Evolutionary conservation across 495 filamentous ascomycete species (phyloP).

Genomic region (Penicillium malachiteum): DNA sequence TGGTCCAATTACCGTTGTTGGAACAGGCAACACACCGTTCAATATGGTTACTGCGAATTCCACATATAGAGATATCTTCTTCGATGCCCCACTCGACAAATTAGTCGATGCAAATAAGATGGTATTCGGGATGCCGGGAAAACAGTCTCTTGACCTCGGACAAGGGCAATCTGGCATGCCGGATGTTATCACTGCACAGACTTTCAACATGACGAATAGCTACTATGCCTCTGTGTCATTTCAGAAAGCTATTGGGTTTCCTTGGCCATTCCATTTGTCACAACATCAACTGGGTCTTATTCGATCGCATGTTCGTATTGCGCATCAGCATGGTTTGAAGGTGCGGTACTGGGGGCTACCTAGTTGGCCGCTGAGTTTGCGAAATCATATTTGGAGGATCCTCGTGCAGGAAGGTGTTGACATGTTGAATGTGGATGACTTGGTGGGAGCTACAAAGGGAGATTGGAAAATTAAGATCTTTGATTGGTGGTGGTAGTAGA

Average conservation of each 20-base stretch:
- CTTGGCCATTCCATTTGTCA: conserved; percentile 42
- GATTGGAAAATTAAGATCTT: conserved; percentile 44
- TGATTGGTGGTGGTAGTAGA: conserved; percentile 35
- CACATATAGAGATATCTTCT: conserved; percentile 59
- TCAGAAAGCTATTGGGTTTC: conserved; percentile 35
- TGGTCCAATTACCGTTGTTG: conserved; percentile 73
- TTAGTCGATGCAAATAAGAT: conserved; percentile 25
- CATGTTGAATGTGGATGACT: conserved; percentile 78
- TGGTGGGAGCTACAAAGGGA: conserved; percentile 50
- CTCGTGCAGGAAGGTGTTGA: conserved; percentile 72
- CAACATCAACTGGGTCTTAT: conserved; percentile 59
- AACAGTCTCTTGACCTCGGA: conserved; percentile 14
- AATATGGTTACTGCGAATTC: conserved; percentile 50
- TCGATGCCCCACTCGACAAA: conserved; percentile 56
- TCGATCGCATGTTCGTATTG: conserved; percentile 63
- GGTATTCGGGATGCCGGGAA: background rate
- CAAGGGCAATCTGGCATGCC: conserved; percentile 40
- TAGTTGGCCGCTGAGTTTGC: conserved; percentile 67
- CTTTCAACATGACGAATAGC: conserved; percentile 48
- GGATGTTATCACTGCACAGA: conserved; percentile 35
- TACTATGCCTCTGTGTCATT: conserved; percentile 48
- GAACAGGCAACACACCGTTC: conserved; percentile 77
- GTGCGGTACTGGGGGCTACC: conserved; percentile 81
- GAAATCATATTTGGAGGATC: conserved; percentile 73
- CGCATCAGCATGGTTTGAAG: conserved; percentile 67